phyloP scores from a whole-genome alignment of 2,329 filamentous ascomycete species.

The Grosmannia serpens region DNA sequence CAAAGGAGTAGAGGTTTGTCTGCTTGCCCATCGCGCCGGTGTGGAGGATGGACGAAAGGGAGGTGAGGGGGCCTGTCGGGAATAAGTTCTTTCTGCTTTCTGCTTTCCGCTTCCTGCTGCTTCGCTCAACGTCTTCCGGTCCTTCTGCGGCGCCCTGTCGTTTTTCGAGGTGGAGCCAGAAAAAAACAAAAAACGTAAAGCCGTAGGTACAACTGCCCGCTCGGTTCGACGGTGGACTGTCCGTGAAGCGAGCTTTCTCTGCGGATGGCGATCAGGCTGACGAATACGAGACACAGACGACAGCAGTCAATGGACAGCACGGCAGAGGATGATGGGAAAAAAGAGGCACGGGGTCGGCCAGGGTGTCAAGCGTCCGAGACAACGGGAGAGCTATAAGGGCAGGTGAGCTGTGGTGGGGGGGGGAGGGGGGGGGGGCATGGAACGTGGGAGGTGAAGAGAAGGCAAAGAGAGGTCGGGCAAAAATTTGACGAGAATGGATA shows the following conservation, averaged over 20 bases:
- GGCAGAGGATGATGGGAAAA: neutral
- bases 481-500: neutral
- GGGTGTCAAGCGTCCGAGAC: neutral
- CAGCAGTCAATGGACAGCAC: neutral
- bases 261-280: neutral
- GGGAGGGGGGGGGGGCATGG: neutral
- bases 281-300: neutral
- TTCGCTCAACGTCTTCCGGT: neutral
- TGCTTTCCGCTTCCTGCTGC: neutral
- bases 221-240: neutral
- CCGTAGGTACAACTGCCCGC: neutral
- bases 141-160: neutral
- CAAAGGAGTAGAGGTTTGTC: constrained; percentile 71
- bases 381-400: neutral
- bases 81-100: neutral
- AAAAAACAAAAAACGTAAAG: neutral
- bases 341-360: neutral
- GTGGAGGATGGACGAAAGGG: neutral
- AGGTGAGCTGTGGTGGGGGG: neutral
- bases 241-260: neutral
- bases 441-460: neutral
- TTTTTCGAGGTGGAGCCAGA: neutral
- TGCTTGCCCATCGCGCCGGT: constrained; percentile 41
- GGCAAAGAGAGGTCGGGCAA: neutral
- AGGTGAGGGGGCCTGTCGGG: neutral